Percentiles rank a stretch among this genome's conserved stretches.
phyloP scores from a whole-genome alignment of 495 filamentous ascomycete species.

The Penicillium cinerascens region DNA sequence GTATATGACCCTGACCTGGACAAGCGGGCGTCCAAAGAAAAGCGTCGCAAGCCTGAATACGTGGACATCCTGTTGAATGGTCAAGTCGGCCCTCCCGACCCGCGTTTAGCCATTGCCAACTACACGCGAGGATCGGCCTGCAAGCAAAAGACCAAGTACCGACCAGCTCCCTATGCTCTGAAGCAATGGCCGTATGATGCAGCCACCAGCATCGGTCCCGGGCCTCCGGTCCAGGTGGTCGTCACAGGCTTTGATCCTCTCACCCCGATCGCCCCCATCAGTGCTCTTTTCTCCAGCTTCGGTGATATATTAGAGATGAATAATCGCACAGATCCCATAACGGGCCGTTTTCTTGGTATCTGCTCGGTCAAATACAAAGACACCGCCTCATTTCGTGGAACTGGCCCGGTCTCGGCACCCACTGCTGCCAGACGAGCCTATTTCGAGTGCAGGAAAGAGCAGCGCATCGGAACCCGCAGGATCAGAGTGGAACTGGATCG shows the following conservation, averaged over 20 bases:
- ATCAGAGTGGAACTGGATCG: constrained; percentile 84
- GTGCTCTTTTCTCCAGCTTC: constrained; percentile 76
- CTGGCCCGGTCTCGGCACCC: constrained; percentile 57
- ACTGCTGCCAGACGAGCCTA: constrained; percentile 73
- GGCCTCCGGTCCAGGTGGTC: constrained; percentile 83
- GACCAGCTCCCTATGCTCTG: constrained; percentile 72
- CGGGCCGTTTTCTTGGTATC: constrained; percentile 87
- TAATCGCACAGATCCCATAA: constrained; percentile 88
- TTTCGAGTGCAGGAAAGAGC: constrained; percentile 56
- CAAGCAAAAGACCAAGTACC: constrained; percentile 69
- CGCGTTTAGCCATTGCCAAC: constrained; percentile 64
- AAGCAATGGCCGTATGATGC: constrained; percentile 75
- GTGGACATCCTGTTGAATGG: constrained; percentile 61
- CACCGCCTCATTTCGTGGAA: constrained; percentile 49
- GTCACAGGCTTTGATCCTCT: constrained; percentile 93
- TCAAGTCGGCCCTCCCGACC: constrained; percentile 70
- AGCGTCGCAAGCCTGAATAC: constrained; percentile 67
- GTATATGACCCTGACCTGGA: constrained; percentile 75
- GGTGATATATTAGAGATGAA: constrained; percentile 85
- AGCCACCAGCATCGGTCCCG: constrained; percentile 77
- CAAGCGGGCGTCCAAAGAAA: constrained; percentile 56
- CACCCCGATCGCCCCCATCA: constrained; percentile 71
- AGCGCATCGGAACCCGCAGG: constrained; percentile 66
- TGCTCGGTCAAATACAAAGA: constrained; percentile 88
- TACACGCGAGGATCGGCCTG: constrained; percentile 55